A percentile compares a stretch with the other conserved stretches of the same genome.
phyloP scores from a whole-genome alignment of 2,329 filamentous ascomycete genomes.

The Rhexocercosporidium sp. region DNA sequence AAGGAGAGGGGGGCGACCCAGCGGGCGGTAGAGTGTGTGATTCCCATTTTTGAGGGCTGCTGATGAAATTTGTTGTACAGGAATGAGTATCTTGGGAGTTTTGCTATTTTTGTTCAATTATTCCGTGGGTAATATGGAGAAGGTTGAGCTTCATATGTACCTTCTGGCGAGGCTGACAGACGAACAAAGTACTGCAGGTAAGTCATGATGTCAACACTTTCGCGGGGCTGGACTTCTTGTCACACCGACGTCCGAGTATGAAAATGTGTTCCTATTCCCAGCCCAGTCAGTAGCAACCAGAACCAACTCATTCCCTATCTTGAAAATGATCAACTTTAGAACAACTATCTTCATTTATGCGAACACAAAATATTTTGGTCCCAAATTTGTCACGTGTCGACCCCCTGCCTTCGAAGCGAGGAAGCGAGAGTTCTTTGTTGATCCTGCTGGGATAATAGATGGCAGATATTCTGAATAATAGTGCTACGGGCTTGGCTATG shows the following conservation, averaged over 20 bases:
- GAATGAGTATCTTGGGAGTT: neutral
- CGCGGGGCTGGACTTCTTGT: neutral
- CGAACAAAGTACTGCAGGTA: too few relatives aligned
- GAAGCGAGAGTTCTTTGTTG: too few relatives aligned
- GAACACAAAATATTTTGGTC: too few relatives aligned
- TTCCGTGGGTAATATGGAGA: neutral
- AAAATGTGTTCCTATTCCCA: neutral
- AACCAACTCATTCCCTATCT: too few relatives aligned
- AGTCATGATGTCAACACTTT: slow-evolving; percentile 26
- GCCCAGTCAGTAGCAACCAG: too few relatives aligned
- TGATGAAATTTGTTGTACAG: neutral
- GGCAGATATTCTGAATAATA: too few relatives aligned
- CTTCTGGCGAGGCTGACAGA: slow-evolving; percentile 11
- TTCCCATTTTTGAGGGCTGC: slow-evolving; percentile 52
- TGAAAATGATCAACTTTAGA: too few relatives aligned
- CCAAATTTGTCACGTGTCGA: too few relatives aligned
- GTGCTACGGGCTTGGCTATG: too few relatives aligned
- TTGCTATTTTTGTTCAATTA: neutral
- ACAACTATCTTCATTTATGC: too few relatives aligned
- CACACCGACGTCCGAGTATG: neutral
- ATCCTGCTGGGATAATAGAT: too few relatives aligned
- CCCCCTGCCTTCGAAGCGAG: too few relatives aligned
- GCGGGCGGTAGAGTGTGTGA: slow-evolving; percentile 58
- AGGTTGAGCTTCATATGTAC: neutral
- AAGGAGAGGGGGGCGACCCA: slow-evolving; percentile 60